A percentile compares a stretch with the other conserved stretches of the same genome.
Evolutionary conservation across 495 filamentous ascomycete species (phyloP).

Genomic region (Penicillium verhagenii): DNA sequence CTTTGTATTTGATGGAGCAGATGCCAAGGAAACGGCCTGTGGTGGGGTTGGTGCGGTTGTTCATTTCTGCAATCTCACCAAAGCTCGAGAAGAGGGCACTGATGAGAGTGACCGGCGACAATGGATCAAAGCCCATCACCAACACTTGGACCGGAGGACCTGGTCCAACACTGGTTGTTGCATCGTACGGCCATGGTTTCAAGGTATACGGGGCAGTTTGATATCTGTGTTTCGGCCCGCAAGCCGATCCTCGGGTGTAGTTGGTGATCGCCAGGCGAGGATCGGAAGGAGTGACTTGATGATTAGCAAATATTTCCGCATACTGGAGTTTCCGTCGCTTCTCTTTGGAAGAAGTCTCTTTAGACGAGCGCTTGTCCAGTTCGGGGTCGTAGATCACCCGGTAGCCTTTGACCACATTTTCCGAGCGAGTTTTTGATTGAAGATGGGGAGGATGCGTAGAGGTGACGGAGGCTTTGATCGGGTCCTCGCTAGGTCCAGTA

Average conservation of each 20-base stretch:
- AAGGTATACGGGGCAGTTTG: conserved; percentile 76
- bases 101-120: conserved; percentile 76
- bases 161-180: conserved; percentile 76
- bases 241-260: conserved; percentile 54
- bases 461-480: conserved; percentile 39
- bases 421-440: conserved; percentile 61
- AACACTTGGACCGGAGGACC: conserved; percentile 87
- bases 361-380: conserved; percentile 57
- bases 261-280: conserved; percentile 69
- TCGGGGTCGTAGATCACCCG: conserved; percentile 76
- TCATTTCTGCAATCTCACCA: conserved; percentile 84
- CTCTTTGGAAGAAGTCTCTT: conserved; percentile 64
- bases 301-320: conserved; percentile 61
- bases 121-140: conserved; percentile 88
- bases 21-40: conserved; percentile 92
- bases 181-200: conserved; percentile 74
- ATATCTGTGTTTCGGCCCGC: conserved; percentile 71
- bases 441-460: conserved; percentile 50
- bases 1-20: conserved; percentile 84
- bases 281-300: conserved; percentile 70
- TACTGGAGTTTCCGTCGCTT: conserved; percentile 71
- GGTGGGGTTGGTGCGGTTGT: conserved; percentile 87
- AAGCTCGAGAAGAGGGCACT: conserved; percentile 79
- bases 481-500: conserved; percentile 11
- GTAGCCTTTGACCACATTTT: conserved; percentile 62